These are phyloP conservation scores for Tolypocladium paradoxum DNA, from an alignment of 2,329 filamentous ascomycete species.

Conservation along the genomic window DNA sequence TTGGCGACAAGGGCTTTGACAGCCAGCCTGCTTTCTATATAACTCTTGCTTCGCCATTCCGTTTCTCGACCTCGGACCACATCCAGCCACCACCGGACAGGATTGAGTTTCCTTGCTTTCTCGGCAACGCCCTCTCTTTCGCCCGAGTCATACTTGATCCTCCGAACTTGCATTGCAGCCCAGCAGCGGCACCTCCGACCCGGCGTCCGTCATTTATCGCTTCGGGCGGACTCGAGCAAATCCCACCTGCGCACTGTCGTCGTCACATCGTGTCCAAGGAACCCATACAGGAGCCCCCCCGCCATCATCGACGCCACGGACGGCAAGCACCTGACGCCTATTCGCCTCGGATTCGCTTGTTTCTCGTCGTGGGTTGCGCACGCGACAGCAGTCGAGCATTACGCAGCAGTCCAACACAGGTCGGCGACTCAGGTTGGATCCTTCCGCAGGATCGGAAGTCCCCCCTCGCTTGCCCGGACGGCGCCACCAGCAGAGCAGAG, in stretches of 20 bases:
- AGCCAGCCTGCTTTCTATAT: slow-evolving; percentile 5
- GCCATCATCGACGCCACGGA: neutral
- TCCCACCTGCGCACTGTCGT: neutral
- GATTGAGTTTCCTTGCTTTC: neutral
- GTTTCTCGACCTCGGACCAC: neutral
- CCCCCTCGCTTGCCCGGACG: neutral
- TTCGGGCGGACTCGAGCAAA: neutral
- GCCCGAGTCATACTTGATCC: neutral
- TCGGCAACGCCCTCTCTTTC: neutral
- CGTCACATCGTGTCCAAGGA: neutral
- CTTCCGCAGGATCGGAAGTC: slow-evolving; percentile 9
- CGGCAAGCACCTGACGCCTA: too few species aligned
- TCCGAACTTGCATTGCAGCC: neutral
- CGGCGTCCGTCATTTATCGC: neutral
- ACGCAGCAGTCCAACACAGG: neutral
- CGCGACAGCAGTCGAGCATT: neutral
- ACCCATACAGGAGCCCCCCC: too few species aligned
- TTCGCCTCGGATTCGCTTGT: neutral
- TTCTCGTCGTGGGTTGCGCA: neutral
- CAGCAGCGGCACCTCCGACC: neutral
- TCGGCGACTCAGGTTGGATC: neutral
- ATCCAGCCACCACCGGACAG: neutral
- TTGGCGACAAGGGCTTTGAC: neutral
- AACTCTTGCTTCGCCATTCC: neutral
- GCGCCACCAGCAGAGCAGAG: slow-evolving; percentile 2